These are phyloP conservation scores for Mucor irregularis DNA, from an alignment of 371 early-diverging fungal species.

Conservation along the genomic window DNA sequence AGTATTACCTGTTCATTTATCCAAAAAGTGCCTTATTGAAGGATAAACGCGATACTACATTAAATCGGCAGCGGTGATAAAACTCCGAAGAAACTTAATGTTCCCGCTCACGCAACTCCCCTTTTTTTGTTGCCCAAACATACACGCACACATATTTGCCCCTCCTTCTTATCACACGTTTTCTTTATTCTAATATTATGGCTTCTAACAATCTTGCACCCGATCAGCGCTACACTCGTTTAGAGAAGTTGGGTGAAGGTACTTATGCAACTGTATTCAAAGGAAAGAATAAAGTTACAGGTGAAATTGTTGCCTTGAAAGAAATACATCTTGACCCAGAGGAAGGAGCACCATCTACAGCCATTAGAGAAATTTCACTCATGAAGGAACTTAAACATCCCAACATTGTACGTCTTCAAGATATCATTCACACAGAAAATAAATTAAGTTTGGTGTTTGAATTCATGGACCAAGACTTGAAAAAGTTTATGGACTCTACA, in stretches of 20 bases:
- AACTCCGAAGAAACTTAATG: too few relatives aligned
- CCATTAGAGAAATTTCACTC: slow-evolving; percentile 95
- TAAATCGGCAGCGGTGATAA: too few relatives aligned
- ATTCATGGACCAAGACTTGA: slow-evolving; percentile 97
- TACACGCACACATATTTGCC: neutral
- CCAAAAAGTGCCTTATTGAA: too few relatives aligned
- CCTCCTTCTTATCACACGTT: neutral
- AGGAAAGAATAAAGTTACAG: slow-evolving; percentile 85
- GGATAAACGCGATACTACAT: too few relatives aligned
- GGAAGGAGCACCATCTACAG: slow-evolving; percentile 95
- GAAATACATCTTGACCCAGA: slow-evolving; percentile 93
- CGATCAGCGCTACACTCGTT: slow-evolving; percentile 68
- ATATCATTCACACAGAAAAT: slow-evolving; percentile 98
- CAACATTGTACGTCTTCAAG: slow-evolving; percentile 90
- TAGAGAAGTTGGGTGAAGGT: slow-evolving; percentile 97
- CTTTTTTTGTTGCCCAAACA: neutral
- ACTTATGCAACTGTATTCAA: slow-evolving; percentile 99
- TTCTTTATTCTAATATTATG: slow-evolving; percentile 4
- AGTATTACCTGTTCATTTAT: too few relatives aligned
- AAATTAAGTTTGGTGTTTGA: slow-evolving; percentile 99
- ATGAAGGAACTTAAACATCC: slow-evolving; percentile 94
- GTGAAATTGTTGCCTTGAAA: slow-evolving; percentile 97
- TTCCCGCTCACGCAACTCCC: neutral
- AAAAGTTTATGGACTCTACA: slow-evolving; percentile 87
- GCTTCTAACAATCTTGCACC: slow-evolving; percentile 26